Percentiles rank a stretch among this genome's conserved stretches.
phyloP scores from a whole-genome alignment of 345 rosid genomes.

The Euphorbia pulcherrima region DNA sequence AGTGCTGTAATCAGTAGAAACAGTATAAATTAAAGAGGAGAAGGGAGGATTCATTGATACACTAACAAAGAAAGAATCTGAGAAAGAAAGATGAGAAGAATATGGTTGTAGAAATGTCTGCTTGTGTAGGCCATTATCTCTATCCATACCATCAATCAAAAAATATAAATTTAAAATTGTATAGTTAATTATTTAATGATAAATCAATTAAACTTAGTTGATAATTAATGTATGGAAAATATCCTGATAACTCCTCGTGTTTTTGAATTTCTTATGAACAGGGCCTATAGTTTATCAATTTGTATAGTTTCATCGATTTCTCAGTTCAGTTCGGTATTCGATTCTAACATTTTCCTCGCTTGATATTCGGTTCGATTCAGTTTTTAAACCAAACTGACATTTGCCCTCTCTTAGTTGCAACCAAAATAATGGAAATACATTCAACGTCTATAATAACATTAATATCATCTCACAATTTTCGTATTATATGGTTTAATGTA shows the following conservation, averaged over 20 bases:
- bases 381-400: no score
- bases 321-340: no score
- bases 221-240: not conserved
- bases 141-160: constrained; percentile 25
- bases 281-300: not conserved
- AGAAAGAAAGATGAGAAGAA: constrained; percentile 42
- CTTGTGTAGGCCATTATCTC: constrained; percentile 45
- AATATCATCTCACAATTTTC: no score
- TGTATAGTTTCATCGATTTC: no score
- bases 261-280: not conserved
- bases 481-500: no score
- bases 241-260: not conserved
- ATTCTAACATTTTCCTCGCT: no score
- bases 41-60: constrained; percentile 30
- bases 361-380: no score
- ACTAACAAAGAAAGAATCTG: constrained; percentile 34
- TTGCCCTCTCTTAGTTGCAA: no score
- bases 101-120: constrained; percentile 49
- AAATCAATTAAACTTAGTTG: not conserved
- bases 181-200: not conserved
- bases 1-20: not conserved
- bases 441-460: no score
- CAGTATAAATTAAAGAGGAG: constrained; percentile 23
- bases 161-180: not conserved
- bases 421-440: no score